A percentile compares a stretch with the other conserved stretches of the same genome.
phyloP scores from a whole-genome alignment of 495 filamentous ascomycete species.

The Aspergillus ostianus region DNA sequence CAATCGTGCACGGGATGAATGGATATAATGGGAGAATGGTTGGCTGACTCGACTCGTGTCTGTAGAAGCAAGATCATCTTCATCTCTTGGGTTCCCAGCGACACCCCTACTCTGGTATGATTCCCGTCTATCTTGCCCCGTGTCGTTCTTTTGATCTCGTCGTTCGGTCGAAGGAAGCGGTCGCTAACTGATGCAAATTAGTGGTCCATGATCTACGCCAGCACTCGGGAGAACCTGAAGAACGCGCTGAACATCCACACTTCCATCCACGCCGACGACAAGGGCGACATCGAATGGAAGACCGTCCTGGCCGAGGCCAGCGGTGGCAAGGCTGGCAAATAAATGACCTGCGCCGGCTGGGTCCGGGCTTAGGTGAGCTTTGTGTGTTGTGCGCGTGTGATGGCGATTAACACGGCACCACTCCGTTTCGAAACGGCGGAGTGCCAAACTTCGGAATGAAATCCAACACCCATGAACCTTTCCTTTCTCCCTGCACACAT shows the following conservation, averaged over 20 bases:
- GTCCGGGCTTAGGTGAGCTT: slow-evolving; percentile 34
- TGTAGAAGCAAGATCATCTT: slow-evolving; percentile 92
- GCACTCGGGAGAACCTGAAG: slow-evolving; percentile 90
- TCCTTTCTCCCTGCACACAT: slow-evolving; percentile 27
- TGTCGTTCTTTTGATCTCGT: background rate
- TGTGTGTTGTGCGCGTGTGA: slow-evolving; percentile 12
- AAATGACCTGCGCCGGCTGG: slow-evolving; percentile 39
- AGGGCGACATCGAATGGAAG: slow-evolving; percentile 83
- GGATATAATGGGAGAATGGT: background rate
- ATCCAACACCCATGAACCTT: slow-evolving; percentile 28
- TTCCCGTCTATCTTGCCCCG: slow-evolving; percentile 19
- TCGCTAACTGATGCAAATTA: slow-evolving; percentile 27
- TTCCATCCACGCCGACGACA: slow-evolving; percentile 92
- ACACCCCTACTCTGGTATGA: slow-evolving; percentile 76
- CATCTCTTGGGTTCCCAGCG: slow-evolving; percentile 88
- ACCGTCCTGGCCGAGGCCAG: slow-evolving; percentile 73
- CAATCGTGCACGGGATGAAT: background rate
- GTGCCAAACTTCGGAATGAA: slow-evolving; percentile 25
- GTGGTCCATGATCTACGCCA: slow-evolving; percentile 90
- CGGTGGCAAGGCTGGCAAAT: slow-evolving; percentile 62
- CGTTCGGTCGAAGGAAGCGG: background rate
- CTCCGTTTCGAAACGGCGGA: slow-evolving; percentile 18
- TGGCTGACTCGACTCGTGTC: background rate
- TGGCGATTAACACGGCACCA: slow-evolving; percentile 19
- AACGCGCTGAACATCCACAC: slow-evolving; percentile 73